phyloP scores from a whole-genome alignment of 768 basidiomycete genomes.

The Gymnopilus junonius region DNA sequence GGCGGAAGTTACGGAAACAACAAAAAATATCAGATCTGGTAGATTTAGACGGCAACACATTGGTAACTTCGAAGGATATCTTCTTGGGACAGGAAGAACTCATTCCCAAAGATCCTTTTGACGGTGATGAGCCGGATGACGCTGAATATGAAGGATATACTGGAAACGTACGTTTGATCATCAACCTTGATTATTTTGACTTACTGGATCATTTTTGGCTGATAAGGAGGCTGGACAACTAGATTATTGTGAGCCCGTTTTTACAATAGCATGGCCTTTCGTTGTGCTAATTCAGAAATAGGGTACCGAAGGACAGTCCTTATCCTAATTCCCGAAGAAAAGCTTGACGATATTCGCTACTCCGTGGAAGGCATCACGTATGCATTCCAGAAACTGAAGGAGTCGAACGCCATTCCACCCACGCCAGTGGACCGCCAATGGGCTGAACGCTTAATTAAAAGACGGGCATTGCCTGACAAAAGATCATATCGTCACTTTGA shows the following conservation, averaged over 20 bases:
- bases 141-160: conserved; percentile 45
- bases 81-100: conserved; percentile 29
- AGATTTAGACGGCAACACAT: conserved; percentile 32
- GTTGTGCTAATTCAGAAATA: conserved; percentile 10
- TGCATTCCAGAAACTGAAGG: conserved; percentile 23
- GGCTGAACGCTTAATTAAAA: conserved; percentile 20
- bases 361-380: conserved; percentile 22
- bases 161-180: conserved; percentile 40
- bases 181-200: conserved; percentile 15
- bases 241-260: conserved; percentile 25
- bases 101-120: conserved; percentile 41
- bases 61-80: conserved; percentile 19
- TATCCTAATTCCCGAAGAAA: conserved; percentile 28
- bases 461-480: conserved; percentile 9
- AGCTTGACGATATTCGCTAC: conserved; percentile 22
- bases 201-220: conserved; percentile 17
- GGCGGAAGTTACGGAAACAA: conserved; percentile 26
- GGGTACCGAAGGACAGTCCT: conserved; percentile 34
- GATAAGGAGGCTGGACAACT: conserved; percentile 29
- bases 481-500: conserved; percentile 17
- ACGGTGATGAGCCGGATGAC: conserved; percentile 36
- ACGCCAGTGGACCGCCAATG: conserved; percentile 17
- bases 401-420: conserved; percentile 8
- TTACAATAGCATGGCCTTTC: neutral
- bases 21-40: conserved; percentile 30